These are phyloP conservation scores for Akanthomyces dipterigenus DNA, from an alignment of 2,329 filamentous ascomycete genomes.

Conservation along the genomic window DNA sequence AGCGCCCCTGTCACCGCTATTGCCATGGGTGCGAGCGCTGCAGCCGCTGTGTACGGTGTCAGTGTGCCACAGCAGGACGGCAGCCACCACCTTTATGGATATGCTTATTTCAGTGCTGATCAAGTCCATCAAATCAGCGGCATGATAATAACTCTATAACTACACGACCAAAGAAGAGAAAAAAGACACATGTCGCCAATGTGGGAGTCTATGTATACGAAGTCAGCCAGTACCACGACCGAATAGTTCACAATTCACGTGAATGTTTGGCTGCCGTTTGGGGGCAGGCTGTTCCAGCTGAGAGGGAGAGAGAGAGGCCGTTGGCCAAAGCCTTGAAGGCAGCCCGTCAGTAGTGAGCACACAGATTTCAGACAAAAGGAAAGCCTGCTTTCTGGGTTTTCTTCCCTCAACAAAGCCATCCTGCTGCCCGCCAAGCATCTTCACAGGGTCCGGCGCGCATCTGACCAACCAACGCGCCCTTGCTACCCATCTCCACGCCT, in stretches of 20 bases:
- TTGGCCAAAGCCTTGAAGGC: too few relatives aligned
- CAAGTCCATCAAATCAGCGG: neutral
- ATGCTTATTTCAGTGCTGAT: neutral
- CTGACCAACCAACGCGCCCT: slow-evolving; percentile 2
- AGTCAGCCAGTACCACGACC: too few relatives aligned
- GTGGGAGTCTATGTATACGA: too few relatives aligned
- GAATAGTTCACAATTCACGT: too few relatives aligned
- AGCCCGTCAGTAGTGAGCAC: too few relatives aligned
- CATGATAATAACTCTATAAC: neutral
- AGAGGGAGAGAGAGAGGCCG: too few relatives aligned
- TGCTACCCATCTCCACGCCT: neutral
- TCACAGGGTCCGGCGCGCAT: neutral
- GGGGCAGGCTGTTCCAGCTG: too few relatives aligned
- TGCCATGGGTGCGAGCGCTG: neutral
- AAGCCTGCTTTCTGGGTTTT: neutral
- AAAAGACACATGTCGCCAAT: too few relatives aligned
- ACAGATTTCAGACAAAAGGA: neutral
- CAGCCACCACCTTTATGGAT: neutral
- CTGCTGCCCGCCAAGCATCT: neutral
- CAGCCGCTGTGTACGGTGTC: neutral
- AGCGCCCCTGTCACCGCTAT: slow-evolving; percentile 1
- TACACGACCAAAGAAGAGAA: too few relatives aligned
- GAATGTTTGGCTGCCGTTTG: too few relatives aligned
- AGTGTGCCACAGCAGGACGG: neutral
- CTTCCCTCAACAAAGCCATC: too few relatives aligned